Conservation (phyloP, 768 basidiomycete species). For the Suillus discolor region DNA sequence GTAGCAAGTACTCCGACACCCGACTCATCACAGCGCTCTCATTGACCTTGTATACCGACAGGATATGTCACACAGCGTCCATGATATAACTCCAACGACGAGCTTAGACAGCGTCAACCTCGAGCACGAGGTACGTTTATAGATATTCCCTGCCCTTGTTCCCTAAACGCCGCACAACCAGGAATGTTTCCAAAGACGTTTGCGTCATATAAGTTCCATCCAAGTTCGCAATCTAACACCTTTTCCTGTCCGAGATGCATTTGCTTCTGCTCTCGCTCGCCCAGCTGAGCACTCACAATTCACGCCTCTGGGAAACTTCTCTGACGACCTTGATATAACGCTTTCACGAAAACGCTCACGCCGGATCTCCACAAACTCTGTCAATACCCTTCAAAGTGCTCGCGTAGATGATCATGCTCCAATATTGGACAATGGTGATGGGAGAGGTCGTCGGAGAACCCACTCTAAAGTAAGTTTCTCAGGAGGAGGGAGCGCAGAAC, state of each 20-base stretch:
- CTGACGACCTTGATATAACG: constrained; percentile 73
- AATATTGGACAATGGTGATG: constrained; percentile 32
- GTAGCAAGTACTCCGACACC: not conserved
- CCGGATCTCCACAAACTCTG: constrained; percentile 61
- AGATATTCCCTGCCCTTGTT: not conserved
- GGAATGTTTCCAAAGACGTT: constrained; percentile 53
- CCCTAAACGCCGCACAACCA: constrained; percentile 11
- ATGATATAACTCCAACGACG: constrained; percentile 14
- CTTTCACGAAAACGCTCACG: constrained; percentile 59
- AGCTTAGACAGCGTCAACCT: constrained; percentile 13
- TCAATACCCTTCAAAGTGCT: constrained; percentile 47
- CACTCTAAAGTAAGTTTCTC: constrained; percentile 48
- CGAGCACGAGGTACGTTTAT: not conserved
- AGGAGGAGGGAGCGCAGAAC: constrained; percentile 20
- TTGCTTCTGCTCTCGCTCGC: constrained; percentile 73
- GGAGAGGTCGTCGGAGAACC: constrained; percentile 45
- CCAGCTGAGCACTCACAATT: constrained; percentile 66
- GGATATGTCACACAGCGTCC: constrained; percentile 25
- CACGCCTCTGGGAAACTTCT: constrained; percentile 53
- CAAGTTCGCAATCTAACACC: constrained; percentile 85
- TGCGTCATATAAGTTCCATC: constrained; percentile 72
- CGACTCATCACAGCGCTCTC: constrained; percentile 5
- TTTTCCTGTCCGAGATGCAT: constrained; percentile 73
- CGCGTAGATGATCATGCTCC: constrained; percentile 46
- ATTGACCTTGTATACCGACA: not conserved